Conservation (phyloP, 805 yeast genomes). For the Candida succiphila region DNA sequence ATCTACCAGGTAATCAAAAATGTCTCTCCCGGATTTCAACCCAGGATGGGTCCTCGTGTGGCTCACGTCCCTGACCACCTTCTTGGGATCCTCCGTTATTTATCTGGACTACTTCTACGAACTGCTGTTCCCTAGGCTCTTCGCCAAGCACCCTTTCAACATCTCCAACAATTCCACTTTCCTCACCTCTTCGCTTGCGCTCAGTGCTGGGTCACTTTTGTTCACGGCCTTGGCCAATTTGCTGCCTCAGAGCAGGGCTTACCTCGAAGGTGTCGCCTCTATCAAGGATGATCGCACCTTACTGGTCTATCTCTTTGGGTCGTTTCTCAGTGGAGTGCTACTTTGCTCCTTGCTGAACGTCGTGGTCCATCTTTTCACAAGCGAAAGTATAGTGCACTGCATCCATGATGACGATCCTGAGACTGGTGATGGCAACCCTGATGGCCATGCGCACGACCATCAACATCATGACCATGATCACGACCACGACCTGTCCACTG, state of each 20-base stretch:
- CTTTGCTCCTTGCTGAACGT: conserved; percentile 53
- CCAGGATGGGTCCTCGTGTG: conserved; percentile 61
- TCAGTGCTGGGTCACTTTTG: conserved; percentile 74
- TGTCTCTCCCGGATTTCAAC: too few relatives aligned
- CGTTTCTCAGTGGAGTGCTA: conserved; percentile 40
- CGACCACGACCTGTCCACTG: too few relatives aligned
- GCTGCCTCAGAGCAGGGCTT: conserved; percentile 55
- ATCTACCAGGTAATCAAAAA: too few relatives aligned
- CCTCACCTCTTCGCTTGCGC: conserved; percentile 63
- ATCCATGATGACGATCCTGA: conserved; percentile 39
- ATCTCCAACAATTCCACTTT: conserved; percentile 52
- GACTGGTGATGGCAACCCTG: conserved; percentile 16
- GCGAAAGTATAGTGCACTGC: conserved; percentile 81
- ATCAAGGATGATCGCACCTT: conserved; percentile 17
- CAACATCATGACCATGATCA: conserved; percentile 4
- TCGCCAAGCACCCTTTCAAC: conserved; percentile 33
- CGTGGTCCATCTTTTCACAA: conserved; percentile 62
- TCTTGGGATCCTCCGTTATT: conserved; percentile 61
- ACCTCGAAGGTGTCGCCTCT: conserved; percentile 26
- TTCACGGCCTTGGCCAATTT: conserved; percentile 71
- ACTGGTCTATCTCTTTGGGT: conserved; percentile 33
- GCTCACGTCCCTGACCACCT: conserved; percentile 61
- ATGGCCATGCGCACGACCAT: conserved; percentile 3
- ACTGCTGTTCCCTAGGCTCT: conserved; percentile 29
- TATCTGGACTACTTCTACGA: conserved; percentile 47